Evolutionary conservation across 192 early-diverging fungal species (phyloP).

Genomic region (Tieghemiomyces parasiticus): DNA sequence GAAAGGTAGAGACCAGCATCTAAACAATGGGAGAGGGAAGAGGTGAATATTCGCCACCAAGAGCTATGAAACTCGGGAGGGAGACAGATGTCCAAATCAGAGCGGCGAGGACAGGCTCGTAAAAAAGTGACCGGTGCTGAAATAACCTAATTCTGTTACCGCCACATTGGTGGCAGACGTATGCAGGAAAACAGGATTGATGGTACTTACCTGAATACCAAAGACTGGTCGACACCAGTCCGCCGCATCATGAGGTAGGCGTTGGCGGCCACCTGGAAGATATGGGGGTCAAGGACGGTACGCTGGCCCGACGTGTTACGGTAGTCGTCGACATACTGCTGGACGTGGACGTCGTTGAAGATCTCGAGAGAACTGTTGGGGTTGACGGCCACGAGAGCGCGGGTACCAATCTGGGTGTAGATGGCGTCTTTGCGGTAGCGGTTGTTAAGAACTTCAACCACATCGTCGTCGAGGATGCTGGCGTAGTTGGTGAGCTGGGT

Average conservation of each 20-base stretch:
- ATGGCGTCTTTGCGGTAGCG: constrained; percentile 18
- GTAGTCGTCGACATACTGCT: constrained; percentile 59
- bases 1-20: too few species aligned
- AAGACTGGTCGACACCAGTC: constrained; percentile 75
- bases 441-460: constrained; percentile 2
- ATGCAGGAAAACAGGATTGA: neutral
- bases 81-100: too few species aligned
- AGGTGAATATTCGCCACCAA: too few species aligned
- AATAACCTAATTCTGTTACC: too few species aligned
- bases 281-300: constrained; percentile 49
- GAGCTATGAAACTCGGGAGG: too few species aligned
- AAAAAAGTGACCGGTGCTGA: too few species aligned
- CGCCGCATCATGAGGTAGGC: constrained; percentile 82
- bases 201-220: constrained; percentile 67
- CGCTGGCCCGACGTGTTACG: constrained; percentile 39
- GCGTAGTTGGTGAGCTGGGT: constrained; percentile 11
- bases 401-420: constrained; percentile 53
- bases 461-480: constrained; percentile 5
- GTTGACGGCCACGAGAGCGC: constrained; percentile 55
- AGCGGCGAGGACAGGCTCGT: too few species aligned
- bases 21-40: too few species aligned
- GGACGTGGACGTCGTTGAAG: constrained; percentile 39
- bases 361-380: constrained; percentile 41
- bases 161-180: too few species aligned
- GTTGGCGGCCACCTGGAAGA: constrained; percentile 67